A percentile compares a stretch with the other conserved stretches of the same genome.
Evolutionary conservation across 164 flowering plant species (phyloP).

Genomic region (Nymphaea thermarum): DNA sequence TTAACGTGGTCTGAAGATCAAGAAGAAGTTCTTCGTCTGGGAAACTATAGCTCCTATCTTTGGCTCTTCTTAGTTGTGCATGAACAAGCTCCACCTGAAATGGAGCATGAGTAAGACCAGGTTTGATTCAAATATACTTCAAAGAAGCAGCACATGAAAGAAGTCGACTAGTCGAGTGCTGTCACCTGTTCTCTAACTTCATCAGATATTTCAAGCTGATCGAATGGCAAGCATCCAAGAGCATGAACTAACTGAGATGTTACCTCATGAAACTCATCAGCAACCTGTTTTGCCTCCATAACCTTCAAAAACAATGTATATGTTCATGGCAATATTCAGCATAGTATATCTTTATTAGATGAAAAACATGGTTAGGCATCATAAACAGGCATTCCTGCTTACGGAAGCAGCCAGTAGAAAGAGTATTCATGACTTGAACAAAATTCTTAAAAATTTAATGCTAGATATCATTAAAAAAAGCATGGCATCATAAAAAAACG

Average conservation of each 20-base stretch:
- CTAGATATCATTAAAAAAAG: no score
- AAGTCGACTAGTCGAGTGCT: not conserved
- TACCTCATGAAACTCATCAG: slow-evolving; percentile 60
- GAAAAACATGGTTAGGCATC: no score
- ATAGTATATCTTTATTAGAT: no score
- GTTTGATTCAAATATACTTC: not conserved
- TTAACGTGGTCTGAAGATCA: slow-evolving; percentile 19
- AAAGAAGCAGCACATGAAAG: not conserved
- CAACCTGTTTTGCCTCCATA: slow-evolving; percentile 38
- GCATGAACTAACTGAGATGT: slow-evolving; percentile 72
- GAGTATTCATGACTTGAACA: no score
- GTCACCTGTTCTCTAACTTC: slow-evolving; percentile 91
- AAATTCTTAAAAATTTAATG: no score
- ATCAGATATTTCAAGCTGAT: slow-evolving; percentile 62
- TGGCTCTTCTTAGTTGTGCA: slow-evolving; percentile 75
- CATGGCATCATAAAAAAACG: no score
- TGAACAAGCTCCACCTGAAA: slow-evolving; percentile 72
- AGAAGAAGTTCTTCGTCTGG: slow-evolving; percentile 21
- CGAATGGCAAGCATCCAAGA: slow-evolving; percentile 46
- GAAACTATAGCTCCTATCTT: slow-evolving; percentile 45
- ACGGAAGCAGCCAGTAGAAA: no score
- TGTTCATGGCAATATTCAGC: not conserved
- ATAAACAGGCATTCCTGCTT: no score
- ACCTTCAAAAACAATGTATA: slow-evolving; percentile 34
- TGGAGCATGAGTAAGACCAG: not conserved